These are phyloP conservation scores for Entomortierella lignicola DNA, from an alignment of 192 early-diverging fungal species.

Conservation along the genomic window DNA sequence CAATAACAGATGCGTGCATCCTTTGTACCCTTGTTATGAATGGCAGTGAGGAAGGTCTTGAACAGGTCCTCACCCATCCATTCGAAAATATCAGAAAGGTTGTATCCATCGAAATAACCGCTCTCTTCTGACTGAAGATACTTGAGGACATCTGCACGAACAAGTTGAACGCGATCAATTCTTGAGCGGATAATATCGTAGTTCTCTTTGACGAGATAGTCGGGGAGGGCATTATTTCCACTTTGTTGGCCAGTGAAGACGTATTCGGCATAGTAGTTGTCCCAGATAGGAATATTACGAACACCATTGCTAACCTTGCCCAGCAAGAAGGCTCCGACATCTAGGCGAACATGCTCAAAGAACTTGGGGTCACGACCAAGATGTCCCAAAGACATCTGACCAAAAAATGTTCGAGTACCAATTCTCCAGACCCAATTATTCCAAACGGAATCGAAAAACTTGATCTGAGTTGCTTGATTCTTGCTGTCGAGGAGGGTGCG, in stretches of 20 bases:
- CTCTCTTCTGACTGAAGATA: constrained; percentile 50
- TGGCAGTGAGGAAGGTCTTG: constrained; percentile 46
- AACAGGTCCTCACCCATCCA: constrained; percentile 54
- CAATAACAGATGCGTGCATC: constrained; percentile 51
- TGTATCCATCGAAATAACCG: constrained; percentile 52
- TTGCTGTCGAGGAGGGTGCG: constrained; percentile 24
- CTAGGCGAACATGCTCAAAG: constrained; percentile 51
- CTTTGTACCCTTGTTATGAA: constrained; percentile 47
- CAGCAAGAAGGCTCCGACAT: constrained; percentile 46
- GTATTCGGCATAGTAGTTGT: constrained; percentile 52
- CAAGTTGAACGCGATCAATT: constrained; percentile 38
- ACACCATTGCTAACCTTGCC: constrained; percentile 47
- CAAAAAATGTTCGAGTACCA: constrained; percentile 39
- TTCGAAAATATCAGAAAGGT: constrained; percentile 52
- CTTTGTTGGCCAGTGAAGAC: constrained; percentile 50
- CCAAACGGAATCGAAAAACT: constrained; percentile 43
- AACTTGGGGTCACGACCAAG: constrained; percentile 52
- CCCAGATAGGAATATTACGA: constrained; percentile 50
- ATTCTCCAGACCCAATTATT: constrained; percentile 50
- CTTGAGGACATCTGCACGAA: constrained; percentile 45
- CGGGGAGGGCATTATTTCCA: constrained; percentile 34
- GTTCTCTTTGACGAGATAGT: constrained; percentile 46
- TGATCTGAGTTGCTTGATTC: constrained; percentile 29
- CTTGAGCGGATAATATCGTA: constrained; percentile 46
- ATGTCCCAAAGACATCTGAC: constrained; percentile 50